A percentile compares a stretch with the other conserved stretches of the same genome.
Evolutionary conservation across 768 basidiomycete genomes (phyloP).

Genomic region (Boletus edulis): DNA sequence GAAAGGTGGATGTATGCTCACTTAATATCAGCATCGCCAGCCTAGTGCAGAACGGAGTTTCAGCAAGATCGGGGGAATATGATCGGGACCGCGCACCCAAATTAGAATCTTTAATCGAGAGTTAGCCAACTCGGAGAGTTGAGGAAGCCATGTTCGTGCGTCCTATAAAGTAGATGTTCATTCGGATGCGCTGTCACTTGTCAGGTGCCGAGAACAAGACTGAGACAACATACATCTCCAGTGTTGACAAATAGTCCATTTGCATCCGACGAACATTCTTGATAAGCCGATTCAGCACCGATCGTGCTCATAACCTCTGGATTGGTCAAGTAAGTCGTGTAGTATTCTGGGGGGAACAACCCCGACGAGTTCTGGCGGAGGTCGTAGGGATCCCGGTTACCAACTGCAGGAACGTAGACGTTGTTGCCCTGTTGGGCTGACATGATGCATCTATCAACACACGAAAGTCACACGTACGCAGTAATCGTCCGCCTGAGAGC

Average conservation of each 20-base stretch:
- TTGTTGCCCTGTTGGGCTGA: constrained; percentile 37
- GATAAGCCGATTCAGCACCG: constrained; percentile 50
- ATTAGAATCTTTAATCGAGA: constrained; percentile 38
- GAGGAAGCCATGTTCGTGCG: constrained; percentile 37
- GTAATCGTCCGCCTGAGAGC: constrained; percentile 48
- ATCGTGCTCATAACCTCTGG: constrained; percentile 40
- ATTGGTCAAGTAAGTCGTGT: constrained; percentile 44
- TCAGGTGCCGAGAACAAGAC: neutral
- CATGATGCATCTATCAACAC: neutral
- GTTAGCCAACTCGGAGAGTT: constrained; percentile 36
- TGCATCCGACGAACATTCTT: no score
- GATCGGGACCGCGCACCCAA: constrained; percentile 31
- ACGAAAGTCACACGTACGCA: constrained; percentile 41
- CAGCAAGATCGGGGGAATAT: neutral
- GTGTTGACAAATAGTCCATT: constrained; percentile 49
- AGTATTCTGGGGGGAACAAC: constrained; percentile 56
- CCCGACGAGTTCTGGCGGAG: constrained; percentile 53
- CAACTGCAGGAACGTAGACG: constrained; percentile 47
- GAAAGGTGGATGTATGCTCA: neutral
- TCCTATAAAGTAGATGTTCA: constrained; percentile 16
- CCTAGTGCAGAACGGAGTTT: constrained; percentile 11
- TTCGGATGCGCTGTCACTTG: no score
- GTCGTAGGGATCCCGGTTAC: constrained; percentile 53
- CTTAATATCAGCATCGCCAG: constrained; percentile 29
- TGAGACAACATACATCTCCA: constrained; percentile 52